Base-by-base conservation (phyloP, 1,284 basidiomycete species). In the Coniferiporia weirii region DNA sequence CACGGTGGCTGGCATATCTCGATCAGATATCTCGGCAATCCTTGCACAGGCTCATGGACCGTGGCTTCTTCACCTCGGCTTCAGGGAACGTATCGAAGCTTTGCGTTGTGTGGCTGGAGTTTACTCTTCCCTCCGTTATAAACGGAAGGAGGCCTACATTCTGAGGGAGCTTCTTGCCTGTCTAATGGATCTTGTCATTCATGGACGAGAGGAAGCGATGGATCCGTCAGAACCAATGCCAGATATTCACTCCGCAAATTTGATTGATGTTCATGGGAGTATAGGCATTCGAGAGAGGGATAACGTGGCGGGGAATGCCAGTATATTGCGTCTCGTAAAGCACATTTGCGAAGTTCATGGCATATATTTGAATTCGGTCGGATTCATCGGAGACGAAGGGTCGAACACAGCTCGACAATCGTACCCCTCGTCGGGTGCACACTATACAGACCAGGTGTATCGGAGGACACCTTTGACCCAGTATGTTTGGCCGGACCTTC, bases 401-500 rank as follows among this genome's bases (percentile, higher is more conserved):
- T 44, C 15, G 13, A 53, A 47, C 36, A 22, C 13, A 50, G n/a
- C n/a, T 4, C 10, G 19, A 20, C 40, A 52, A 15, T 43, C 32
- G 19, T 17, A 12, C 27, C n/a, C 12, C 10, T 53, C 59, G n/a
- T 38, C 15, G 10, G 20, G 50, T 32, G 4, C 40, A 17, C 53
- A 36, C 32, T 36, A 52, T 38, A 20, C 52, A 36, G 38, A 19
- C 38, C 56, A 56, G 61, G 27, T 22, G 12, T 44, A 43, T 45
- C 34, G 45, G 38, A 73, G 76, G 38, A 71, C 73, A 36, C 66
- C 74, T 36, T 70, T 72, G 22, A 81, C 83, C 62, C 73, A 80
- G 2, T 93, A 88, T 69, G 95, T 95, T 1, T 99, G 95, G 96
- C 87, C 92, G 0, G 91, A 95, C 68, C 77, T 98, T 51, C 95